Conservation (phyloP, 2,329 filamentous ascomycete species). For the Fusarium burgessii region DNA sequence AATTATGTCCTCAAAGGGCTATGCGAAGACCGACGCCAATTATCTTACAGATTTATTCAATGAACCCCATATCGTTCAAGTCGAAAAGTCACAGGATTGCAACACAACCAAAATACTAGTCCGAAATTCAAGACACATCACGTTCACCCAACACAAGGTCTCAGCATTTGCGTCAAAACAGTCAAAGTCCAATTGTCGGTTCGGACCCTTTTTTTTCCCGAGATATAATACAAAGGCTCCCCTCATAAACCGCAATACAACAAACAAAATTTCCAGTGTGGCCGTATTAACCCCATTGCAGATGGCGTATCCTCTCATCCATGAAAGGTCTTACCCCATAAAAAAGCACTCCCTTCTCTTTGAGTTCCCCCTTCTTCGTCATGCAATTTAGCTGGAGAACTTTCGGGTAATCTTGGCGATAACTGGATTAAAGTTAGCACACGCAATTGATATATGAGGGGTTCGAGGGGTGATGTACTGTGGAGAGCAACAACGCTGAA, state of each 20-base stretch:
- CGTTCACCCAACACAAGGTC: not conserved
- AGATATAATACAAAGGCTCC: slow-evolving; percentile 51
- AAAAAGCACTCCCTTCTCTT: slow-evolving; percentile 35
- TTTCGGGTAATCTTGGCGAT: slow-evolving; percentile 95
- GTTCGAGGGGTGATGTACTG: slow-evolving; percentile 70
- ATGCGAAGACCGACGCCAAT: no score
- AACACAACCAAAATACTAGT: not conserved
- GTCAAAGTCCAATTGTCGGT: slow-evolving; percentile 43
- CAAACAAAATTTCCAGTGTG: slow-evolving; percentile 46
- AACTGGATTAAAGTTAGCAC: slow-evolving; percentile 66
- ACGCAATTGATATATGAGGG: not conserved
- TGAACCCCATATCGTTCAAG: no score
- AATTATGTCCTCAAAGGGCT: no score
- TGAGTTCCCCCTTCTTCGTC: slow-evolving; percentile 17
- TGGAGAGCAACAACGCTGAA: slow-evolving; percentile 98
- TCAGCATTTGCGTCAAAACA: slow-evolving; percentile 34
- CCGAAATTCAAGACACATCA: not conserved
- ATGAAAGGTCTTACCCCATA: slow-evolving; percentile 34
- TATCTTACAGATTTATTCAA: no score
- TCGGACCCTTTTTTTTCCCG: slow-evolving; percentile 46
- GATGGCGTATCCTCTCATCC: slow-evolving; percentile 40
- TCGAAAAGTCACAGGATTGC: not conserved
- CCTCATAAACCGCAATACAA: slow-evolving; percentile 46
- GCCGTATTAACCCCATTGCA: slow-evolving; percentile 45
- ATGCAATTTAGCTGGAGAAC: slow-evolving; percentile 72